These are phyloP conservation scores for Russula olivacea DNA, from an alignment of 768 basidiomycete species.

Conservation along the genomic window DNA sequence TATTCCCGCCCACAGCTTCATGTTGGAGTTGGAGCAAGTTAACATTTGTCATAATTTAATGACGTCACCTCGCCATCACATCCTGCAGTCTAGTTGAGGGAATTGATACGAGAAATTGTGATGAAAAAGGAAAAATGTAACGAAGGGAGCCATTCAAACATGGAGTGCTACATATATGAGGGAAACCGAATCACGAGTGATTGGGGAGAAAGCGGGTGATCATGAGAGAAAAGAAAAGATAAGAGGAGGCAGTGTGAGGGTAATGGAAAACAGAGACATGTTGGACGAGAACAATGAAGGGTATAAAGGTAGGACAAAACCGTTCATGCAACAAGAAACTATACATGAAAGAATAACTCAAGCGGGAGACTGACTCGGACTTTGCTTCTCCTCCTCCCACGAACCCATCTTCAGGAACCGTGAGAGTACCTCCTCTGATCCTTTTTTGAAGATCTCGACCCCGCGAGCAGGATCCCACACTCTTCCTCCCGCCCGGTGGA, in stretches of 20 bases:
- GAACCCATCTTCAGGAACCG: conserved; percentile 77
- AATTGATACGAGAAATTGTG: conserved; percentile 2
- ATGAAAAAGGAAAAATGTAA: too few relatives aligned
- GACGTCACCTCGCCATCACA: conserved; percentile 3
- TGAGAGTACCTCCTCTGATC: conserved; percentile 81
- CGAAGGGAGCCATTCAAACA: conserved; percentile 2
- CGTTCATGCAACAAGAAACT: conserved; percentile 4
- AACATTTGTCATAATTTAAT: neutral
- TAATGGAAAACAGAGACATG: conserved; percentile 6
- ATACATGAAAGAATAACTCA: conserved; percentile 21
- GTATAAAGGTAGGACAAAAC: conserved; percentile 19
- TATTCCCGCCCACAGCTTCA: neutral
- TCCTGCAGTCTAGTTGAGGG: conserved; percentile 1
- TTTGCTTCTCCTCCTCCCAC: conserved; percentile 49
- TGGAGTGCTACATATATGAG: conserved; percentile 12
- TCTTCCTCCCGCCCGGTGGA: conserved; percentile 45
- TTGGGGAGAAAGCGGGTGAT: neutral
- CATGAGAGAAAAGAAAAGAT: neutral
- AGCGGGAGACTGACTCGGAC: conserved; percentile 19
- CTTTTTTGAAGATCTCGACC: conserved; percentile 79
- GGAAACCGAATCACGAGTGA: conserved; percentile 3
- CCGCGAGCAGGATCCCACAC: conserved; percentile 85
- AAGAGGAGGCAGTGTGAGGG: neutral
- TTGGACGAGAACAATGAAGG: conserved; percentile 14
- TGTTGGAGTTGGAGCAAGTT: conserved; percentile 1